Evolutionary conservation across 192 early-diverging fungal species (phyloP).

Genomic region (Entomortierella chlamydospora): DNA sequence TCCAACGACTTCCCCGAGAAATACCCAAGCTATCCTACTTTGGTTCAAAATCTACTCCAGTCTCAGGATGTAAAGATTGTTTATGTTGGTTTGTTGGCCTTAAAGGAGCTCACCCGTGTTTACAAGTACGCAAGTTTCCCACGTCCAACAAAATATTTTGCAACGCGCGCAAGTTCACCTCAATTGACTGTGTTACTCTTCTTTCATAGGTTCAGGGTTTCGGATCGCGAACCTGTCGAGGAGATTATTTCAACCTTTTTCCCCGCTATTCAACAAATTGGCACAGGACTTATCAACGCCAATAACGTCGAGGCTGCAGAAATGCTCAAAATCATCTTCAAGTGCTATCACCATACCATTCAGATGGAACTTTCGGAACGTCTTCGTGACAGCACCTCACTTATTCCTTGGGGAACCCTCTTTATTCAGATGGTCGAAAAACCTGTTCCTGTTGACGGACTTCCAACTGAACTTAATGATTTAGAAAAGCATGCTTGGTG

Average conservation of each 20-base stretch:
- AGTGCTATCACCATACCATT: constrained; percentile 82
- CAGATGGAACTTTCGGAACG: constrained; percentile 69
- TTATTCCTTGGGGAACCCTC: constrained; percentile 91
- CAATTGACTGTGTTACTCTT: not conserved
- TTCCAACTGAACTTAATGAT: constrained; percentile 74
- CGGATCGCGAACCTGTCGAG: constrained; percentile 72
- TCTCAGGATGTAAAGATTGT: constrained; percentile 73
- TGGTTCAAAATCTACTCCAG: constrained; percentile 72
- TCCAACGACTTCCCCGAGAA: constrained; percentile 80
- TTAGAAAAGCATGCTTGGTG: constrained; percentile 86
- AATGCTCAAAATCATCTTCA: constrained; percentile 88
- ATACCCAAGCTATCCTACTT: constrained; percentile 83
- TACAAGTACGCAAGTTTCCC: constrained; percentile 86
- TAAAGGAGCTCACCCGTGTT: constrained; percentile 83
- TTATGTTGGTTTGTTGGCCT: constrained; percentile 81
- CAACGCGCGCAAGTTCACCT: not conserved
- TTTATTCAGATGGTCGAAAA: constrained; percentile 86
- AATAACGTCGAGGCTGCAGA: constrained; percentile 81
- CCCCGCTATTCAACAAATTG: constrained; percentile 83
- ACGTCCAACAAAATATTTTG: not conserved
- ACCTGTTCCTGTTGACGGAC: constrained; percentile 64
- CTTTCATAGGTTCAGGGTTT: constrained; percentile 68
- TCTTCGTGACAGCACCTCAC: constrained; percentile 73
- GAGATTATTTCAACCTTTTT: constrained; percentile 82
- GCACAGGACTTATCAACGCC: constrained; percentile 66